A percentile compares a stretch with the other conserved stretches of the same genome.
These are phyloP conservation scores for Aristolochia fimbriata DNA, from an alignment of 164 flowering plant genomes.

Conservation along the genomic window DNA sequence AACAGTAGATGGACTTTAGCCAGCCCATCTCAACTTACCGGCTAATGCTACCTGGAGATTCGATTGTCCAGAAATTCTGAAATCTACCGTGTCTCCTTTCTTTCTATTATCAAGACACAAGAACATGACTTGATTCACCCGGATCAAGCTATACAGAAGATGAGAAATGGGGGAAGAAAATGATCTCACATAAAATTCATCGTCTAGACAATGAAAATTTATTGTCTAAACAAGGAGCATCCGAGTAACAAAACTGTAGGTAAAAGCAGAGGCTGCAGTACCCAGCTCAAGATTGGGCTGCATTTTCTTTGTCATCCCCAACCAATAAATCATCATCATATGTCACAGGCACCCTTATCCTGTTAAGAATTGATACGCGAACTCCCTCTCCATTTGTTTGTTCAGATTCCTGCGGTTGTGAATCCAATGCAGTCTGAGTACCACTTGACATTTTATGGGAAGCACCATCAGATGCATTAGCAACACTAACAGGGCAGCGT, in stretches of 20 bases:
- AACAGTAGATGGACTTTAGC: no score
- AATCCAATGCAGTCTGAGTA: conserved; percentile 10
- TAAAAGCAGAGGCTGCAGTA: background rate
- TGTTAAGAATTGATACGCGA: conserved; percentile 41
- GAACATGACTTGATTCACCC: no score
- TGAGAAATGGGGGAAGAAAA: no score
- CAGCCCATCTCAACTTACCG: no score
- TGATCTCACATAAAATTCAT: no score
- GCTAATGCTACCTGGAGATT: no score
- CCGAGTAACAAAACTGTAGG: background rate
- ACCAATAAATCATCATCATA: conserved; percentile 57
- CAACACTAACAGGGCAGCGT: conserved; percentile 7
- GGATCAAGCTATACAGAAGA: no score
- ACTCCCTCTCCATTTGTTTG: conserved; percentile 13
- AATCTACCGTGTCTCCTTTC: no score
- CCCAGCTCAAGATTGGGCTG: conserved; percentile 8
- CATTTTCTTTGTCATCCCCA: conserved; percentile 25
- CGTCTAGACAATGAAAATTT: no score
- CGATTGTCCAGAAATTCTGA: no score
- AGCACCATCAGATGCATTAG: conserved; percentile 8
- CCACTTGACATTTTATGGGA: conserved; percentile 11
- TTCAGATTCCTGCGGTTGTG: conserved; percentile 10
- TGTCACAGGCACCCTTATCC: conserved; percentile 62
- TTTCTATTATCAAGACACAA: no score
- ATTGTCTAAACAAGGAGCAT: no score